Evolutionary conservation across 2,329 filamentous ascomycete genomes (phyloP).

Genomic region (Cladophialophora bantiana): DNA sequence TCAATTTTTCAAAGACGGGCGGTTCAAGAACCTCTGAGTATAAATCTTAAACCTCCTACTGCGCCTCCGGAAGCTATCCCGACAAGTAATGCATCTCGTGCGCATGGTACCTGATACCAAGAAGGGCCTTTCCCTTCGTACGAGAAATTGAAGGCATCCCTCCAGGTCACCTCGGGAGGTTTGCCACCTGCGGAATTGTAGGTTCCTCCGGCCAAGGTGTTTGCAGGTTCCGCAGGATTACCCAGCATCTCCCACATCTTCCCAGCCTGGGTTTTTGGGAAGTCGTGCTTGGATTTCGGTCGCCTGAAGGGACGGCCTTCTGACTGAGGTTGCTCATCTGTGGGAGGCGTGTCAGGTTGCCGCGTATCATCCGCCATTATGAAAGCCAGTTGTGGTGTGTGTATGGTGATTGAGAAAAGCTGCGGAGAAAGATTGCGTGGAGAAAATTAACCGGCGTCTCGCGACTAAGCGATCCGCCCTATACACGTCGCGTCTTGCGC

Average conservation of each 20-base stretch:
- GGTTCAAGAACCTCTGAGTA: conserved; percentile 70
- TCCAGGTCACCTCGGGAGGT: conserved; percentile 51
- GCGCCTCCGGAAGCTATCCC: conserved; percentile 83
- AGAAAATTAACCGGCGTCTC: conserved; percentile 8
- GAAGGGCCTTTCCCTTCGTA: conserved; percentile 72
- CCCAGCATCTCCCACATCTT: conserved; percentile 58
- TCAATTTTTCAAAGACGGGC: conserved; percentile 38
- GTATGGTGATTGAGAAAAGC: conserved; percentile 6
- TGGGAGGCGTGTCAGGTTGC: conserved; percentile 37
- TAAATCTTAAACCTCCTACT: conserved; percentile 74
- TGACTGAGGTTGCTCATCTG: conserved; percentile 24
- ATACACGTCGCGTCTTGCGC: conserved; percentile 7
- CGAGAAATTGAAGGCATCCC: conserved; percentile 57
- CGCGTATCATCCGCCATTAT: conserved; percentile 51
- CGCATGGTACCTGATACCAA: conserved; percentile 81
- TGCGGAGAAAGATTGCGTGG: conserved; percentile 17
- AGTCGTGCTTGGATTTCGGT: conserved; percentile 50
- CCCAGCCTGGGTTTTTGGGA: conserved; percentile 54
- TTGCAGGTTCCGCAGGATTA: conserved; percentile 58
- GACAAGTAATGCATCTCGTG: conserved; percentile 79
- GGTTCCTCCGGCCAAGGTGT: conserved; percentile 63
- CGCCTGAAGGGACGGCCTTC: conserved; percentile 22
- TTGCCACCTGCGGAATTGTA: conserved; percentile 67
- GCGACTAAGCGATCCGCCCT: conserved; percentile 4
- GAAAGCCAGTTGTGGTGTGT: background rate